Conservation (phyloP, 208 protist genomes). For the Vickermania ingenoplastis region DNA sequence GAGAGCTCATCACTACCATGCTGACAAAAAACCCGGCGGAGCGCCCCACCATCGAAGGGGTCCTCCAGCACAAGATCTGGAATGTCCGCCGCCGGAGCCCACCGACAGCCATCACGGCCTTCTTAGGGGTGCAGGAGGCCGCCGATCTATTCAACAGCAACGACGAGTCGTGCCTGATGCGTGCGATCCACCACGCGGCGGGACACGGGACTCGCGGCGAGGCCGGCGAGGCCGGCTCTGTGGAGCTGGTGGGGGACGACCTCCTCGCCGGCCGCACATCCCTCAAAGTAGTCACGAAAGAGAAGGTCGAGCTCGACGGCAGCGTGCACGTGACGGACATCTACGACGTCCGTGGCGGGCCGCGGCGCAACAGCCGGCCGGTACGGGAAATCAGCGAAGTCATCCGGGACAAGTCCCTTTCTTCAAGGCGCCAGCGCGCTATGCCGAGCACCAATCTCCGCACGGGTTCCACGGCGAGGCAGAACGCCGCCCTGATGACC, state of each 20-base stretch:
- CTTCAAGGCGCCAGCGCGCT: background rate
- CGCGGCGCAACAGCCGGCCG: constrained; percentile 40
- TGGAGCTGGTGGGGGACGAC: background rate
- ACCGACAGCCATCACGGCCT: constrained; percentile 49
- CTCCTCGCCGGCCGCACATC: constrained; percentile 17
- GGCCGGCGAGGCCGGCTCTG: background rate
- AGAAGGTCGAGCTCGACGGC: constrained; percentile 43
- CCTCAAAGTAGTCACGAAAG: constrained; percentile 61
- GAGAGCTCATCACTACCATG: constrained; percentile 55
- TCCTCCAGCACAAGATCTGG: constrained; percentile 61
- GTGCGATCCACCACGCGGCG: constrained; percentile 71
- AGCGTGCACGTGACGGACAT: constrained; percentile 34
- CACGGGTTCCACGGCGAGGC: background rate
- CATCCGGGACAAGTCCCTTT: constrained; percentile 43
- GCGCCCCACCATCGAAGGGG: constrained; percentile 47
- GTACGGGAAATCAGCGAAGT: constrained; percentile 77
- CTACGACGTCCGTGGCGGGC: constrained; percentile 76
- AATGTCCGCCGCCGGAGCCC: constrained; percentile 55
- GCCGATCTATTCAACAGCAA: constrained; percentile 71
- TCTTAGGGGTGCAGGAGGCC: constrained; percentile 80
- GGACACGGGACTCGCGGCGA: constrained; percentile 18
- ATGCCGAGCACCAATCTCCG: background rate
- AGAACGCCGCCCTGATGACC: background rate
- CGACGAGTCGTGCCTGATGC: constrained; percentile 70
- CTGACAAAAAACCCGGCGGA: constrained; percentile 41